These are phyloP conservation scores for Nigrospora osmanthi DNA, from an alignment of 2,329 filamentous ascomycete genomes.

Conservation along the genomic window DNA sequence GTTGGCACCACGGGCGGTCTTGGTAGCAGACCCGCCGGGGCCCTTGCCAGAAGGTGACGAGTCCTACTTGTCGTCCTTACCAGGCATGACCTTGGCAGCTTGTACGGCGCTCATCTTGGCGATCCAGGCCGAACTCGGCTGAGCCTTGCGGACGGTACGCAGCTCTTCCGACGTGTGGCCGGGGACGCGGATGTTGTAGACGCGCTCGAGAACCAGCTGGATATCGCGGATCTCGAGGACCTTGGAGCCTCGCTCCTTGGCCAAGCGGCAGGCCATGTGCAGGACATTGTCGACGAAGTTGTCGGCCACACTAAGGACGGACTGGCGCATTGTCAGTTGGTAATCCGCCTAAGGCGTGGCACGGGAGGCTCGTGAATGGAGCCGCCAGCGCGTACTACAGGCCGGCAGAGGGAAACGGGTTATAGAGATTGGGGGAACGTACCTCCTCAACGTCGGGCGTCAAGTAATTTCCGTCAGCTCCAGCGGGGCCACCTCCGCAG, in stretches of 20 bases:
- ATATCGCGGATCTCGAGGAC: slow-evolving; percentile 84
- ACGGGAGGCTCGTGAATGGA: too few relatives aligned
- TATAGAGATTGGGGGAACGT: slow-evolving; percentile 9
- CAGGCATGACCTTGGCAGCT: slow-evolving; percentile 75
- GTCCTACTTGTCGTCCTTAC: slow-evolving; percentile 43
- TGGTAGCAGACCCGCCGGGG: background rate
- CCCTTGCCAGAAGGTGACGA: background rate
- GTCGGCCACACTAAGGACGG: slow-evolving; percentile 81
- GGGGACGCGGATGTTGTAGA: slow-evolving; percentile 86
- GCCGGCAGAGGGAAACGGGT: background rate
- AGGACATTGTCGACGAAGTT: slow-evolving; percentile 92
- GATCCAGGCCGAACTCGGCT: slow-evolving; percentile 83
- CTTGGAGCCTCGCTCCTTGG: slow-evolving; percentile 86
- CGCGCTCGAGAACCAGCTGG: slow-evolving; percentile 74
- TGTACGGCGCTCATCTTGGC: slow-evolving; percentile 96
- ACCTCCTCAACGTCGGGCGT: slow-evolving; percentile 96
- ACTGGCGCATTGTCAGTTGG: slow-evolving; percentile 38
- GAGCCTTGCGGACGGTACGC: slow-evolving; percentile 86
- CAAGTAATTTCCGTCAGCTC: slow-evolving; percentile 67
- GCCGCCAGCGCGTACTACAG: too few relatives aligned
- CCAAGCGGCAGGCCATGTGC: slow-evolving; percentile 77
- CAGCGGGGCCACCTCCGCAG: slow-evolving; percentile 68
- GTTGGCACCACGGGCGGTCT: too few relatives aligned
- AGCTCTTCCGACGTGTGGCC: slow-evolving; percentile 93
- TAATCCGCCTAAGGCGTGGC: background rate